Base-by-base conservation (phyloP, 352 stramenopile genomes). In the Phytophthora macrochlamydospora region DNA sequence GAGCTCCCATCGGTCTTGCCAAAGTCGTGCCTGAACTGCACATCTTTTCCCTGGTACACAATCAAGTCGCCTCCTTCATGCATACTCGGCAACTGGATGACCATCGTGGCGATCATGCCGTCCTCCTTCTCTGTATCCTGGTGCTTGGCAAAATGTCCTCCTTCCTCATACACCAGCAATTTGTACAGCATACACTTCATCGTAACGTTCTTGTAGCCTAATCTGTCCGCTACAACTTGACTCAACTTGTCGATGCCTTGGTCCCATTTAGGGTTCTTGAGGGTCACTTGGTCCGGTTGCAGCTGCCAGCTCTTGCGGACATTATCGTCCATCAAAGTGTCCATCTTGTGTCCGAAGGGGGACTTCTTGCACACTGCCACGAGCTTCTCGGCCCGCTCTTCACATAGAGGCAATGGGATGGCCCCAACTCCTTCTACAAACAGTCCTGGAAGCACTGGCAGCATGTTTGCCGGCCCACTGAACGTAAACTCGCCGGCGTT, bases 41-140 rank as follows among this genome's bases (percentile, higher is more conserved):
- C 7, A 4, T 52, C 33, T 2, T 35, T 8, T 2, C 57, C 29
- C 18, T 35, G 29, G 8, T 55, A 62, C 9, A 73, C 59, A 14
- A 62, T 6, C 57, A 62, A 52, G 31, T 62, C 55, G 30, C 55
- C 55, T 43, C 55, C 57, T 49, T 59, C n/a, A 33, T 49, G 63
- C 55, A 37, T 7, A 5, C 42, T 51, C 1, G 76, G 69, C 1
- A 81, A 46, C 42, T 76, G 58, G 1, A 85, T 38, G 35, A 81
- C 51, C 7, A 85, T 56, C n/a, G 69, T 81, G 2, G 67, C 73
- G 48, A 80, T 79, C 76, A 76, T 80, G 32, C 70, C 70, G 11
- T 51, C 59, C 52, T 85, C n/a, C n/a, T n/a, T n/a, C n/a, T n/a
- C n/a, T n/a, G n/a, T n/a, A n/a, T n/a, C n/a, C n/a, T n/a, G n/a